phyloP scores from a whole-genome alignment of 495 filamentous ascomycete species.

The Umbilicaria muhlenbergii region DNA sequence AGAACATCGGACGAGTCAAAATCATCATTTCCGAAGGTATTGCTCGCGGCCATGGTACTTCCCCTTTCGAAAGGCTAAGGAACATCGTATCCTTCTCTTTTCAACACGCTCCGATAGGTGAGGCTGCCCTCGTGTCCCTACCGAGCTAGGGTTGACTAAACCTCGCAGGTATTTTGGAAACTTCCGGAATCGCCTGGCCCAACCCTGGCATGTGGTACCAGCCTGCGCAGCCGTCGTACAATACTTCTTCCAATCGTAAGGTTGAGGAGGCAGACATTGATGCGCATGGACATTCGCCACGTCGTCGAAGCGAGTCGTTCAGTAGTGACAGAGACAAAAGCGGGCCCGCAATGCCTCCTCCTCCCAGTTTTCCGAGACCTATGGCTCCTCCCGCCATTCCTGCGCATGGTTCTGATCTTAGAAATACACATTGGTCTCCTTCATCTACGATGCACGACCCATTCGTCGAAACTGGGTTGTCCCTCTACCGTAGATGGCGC shows the following conservation, averaged over 20 bases:
- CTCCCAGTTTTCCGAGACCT: not conserved
- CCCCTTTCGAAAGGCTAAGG: conserved; percentile 52
- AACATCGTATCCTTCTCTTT: conserved; percentile 71
- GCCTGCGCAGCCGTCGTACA: conserved; percentile 22
- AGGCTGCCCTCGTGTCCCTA: conserved; percentile 8
- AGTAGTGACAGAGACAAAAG: not conserved
- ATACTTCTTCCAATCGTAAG: conserved; percentile 16
- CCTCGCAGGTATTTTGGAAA: conserved; percentile 52
- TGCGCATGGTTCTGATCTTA: conserved; percentile 9
- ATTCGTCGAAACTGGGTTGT: conserved; percentile 13
- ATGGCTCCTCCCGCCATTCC: conserved; percentile 12
- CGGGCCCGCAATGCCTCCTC: conserved; percentile 2
- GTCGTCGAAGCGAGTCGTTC: conserved; percentile 13
- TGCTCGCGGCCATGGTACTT: conserved; percentile 23
- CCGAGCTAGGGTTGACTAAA: conserved; percentile 6
- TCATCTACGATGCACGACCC: conserved; percentile 19
- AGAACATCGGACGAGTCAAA: conserved; percentile 58
- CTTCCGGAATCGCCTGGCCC: conserved; percentile 67
- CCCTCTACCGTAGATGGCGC: not conserved
- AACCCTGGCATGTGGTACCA: conserved; percentile 59
- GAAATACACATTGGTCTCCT: conserved; percentile 14
- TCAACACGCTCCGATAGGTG: conserved; percentile 71
- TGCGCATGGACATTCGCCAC: conserved; percentile 35
- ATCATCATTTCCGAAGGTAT: conserved; percentile 69
- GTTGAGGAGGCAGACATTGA: conserved; percentile 20